A percentile compares a stretch with the other conserved stretches of the same genome.
These are phyloP conservation scores for Paralagenidium karlingii DNA, from an alignment of 352 stramenopile species.

Conservation along the genomic window DNA sequence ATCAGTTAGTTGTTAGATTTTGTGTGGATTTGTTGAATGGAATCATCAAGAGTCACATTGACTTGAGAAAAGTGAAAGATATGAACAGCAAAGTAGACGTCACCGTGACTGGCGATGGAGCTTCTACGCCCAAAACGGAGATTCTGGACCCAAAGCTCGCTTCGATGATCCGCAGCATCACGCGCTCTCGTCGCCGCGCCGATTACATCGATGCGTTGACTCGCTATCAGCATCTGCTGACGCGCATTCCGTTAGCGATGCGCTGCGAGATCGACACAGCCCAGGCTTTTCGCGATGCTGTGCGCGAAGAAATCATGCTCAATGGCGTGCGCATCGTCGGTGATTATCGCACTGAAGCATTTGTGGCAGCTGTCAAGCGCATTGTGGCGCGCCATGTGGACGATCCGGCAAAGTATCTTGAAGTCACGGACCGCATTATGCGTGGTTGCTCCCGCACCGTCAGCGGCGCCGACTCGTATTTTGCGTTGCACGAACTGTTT, in stretches of 20 bases:
- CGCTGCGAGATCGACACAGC: constrained; percentile 52
- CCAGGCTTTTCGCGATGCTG: constrained; percentile 53
- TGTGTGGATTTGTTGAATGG: no score
- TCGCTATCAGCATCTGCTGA: constrained; percentile 13
- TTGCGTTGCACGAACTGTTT: constrained; percentile 60
- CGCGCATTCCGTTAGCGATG: constrained; percentile 30
- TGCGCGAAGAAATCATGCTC: constrained; percentile 58
- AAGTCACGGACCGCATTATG: constrained; percentile 50
- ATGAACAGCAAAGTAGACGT: no score
- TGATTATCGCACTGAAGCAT: constrained; percentile 53
- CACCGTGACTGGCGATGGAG: background rate
- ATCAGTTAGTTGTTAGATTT: no score
- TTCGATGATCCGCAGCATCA: constrained; percentile 19
- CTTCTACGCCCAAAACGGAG: background rate
- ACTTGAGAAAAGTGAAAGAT: no score
- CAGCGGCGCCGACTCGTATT: constrained; percentile 65
- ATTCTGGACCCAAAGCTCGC: constrained; percentile 32
- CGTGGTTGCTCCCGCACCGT: constrained; percentile 59
- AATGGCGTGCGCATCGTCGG: constrained; percentile 66
- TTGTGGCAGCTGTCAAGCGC: constrained; percentile 60
- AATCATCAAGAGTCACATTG: no score
- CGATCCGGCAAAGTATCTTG: constrained; percentile 25
- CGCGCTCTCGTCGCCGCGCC: constrained; percentile 22
- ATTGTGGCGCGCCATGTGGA: constrained; percentile 38
- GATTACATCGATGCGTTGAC: constrained; percentile 41